phyloP scores from a whole-genome alignment of 164 flowering plant species.

The Stephania yunnanensis region DNA sequence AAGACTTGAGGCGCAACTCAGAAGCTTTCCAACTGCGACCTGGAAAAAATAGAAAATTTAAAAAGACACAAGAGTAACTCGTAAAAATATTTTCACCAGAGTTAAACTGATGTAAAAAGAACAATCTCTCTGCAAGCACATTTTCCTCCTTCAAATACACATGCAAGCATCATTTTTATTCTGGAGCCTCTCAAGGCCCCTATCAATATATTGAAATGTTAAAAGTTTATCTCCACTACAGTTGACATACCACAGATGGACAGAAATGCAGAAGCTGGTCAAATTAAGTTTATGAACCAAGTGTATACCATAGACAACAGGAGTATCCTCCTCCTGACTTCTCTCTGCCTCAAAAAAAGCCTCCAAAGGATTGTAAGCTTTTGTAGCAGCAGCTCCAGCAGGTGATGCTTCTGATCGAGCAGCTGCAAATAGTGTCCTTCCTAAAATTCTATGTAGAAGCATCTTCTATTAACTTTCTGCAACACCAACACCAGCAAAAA shows the following conservation, averaged over 20 bases:
- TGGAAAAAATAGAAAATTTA: slow-evolving; percentile 16
- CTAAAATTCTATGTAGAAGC: slow-evolving; percentile 48
- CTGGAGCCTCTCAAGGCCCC: not conserved
- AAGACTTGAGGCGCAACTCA: slow-evolving; percentile 87
- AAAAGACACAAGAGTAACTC: not conserved
- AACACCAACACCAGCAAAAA: too few relatives aligned
- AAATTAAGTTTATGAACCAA: not conserved
- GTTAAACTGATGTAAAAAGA: not conserved
- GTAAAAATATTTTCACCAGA: not conserved
- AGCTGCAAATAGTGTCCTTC: slow-evolving; percentile 50
- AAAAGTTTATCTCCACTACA: not conserved
- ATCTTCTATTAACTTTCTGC: slow-evolving; percentile 13
- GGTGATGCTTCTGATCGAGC: slow-evolving; percentile 53
- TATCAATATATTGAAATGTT: not conserved
- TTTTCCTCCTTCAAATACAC: not conserved
- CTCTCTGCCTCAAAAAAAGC: slow-evolving; percentile 78
- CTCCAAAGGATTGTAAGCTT: slow-evolving; percentile 58
- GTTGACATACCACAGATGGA: not conserved
- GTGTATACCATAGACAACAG: slow-evolving; percentile 64
- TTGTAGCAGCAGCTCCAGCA: slow-evolving; percentile 36
- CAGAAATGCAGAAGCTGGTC: not conserved
- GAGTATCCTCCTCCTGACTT: slow-evolving; percentile 59
- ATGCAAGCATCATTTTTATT: not conserved
- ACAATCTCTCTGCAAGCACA: not conserved
- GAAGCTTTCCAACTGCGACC: slow-evolving; percentile 97